Conservation (phyloP, 768 basidiomycete genomes). For the Grammothele lineata region DNA sequence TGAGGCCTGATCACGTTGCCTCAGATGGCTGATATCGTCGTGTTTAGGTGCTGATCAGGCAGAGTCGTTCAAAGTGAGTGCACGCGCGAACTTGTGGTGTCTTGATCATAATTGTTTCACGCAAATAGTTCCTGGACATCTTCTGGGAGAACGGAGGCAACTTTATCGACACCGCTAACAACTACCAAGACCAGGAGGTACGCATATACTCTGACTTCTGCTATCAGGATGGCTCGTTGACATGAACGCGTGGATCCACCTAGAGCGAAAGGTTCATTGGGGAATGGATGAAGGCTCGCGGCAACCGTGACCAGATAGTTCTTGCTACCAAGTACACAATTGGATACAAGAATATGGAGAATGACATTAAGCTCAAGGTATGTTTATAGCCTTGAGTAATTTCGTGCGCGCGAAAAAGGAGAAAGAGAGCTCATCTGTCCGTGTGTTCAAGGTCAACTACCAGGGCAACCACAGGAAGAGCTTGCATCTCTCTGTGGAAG, state of each 20-base stretch:
- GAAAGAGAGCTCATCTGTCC: background rate
- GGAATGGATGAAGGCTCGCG: slow-evolving; percentile 35
- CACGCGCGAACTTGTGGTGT: too few species aligned
- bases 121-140: slow-evolving; percentile 43
- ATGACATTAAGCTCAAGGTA: slow-evolving; percentile 2
- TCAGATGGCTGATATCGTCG: background rate
- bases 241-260: too few species aligned
- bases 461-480: slow-evolving; percentile 12
- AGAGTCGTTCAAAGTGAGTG: background rate
- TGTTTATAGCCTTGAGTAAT: background rate
- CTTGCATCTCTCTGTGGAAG: slow-evolving; percentile 7
- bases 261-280: slow-evolving; percentile 32
- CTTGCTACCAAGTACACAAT: slow-evolving; percentile 25
- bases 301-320: slow-evolving; percentile 35
- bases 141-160: slow-evolving; percentile 43
- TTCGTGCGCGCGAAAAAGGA: background rate
- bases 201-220: background rate
- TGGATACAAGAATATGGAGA: background rate
- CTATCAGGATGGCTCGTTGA: slow-evolving; percentile 12
- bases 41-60: background rate
- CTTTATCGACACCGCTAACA: slow-evolving; percentile 43
- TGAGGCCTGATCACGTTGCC: background rate
- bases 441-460: slow-evolving; percentile 4
- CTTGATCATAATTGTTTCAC: slow-evolving; percentile 26
- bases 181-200: slow-evolving; percentile 9